phyloP scores from a whole-genome alignment of 2,329 filamentous ascomycete genomes.

The Alternaria sp. region DNA sequence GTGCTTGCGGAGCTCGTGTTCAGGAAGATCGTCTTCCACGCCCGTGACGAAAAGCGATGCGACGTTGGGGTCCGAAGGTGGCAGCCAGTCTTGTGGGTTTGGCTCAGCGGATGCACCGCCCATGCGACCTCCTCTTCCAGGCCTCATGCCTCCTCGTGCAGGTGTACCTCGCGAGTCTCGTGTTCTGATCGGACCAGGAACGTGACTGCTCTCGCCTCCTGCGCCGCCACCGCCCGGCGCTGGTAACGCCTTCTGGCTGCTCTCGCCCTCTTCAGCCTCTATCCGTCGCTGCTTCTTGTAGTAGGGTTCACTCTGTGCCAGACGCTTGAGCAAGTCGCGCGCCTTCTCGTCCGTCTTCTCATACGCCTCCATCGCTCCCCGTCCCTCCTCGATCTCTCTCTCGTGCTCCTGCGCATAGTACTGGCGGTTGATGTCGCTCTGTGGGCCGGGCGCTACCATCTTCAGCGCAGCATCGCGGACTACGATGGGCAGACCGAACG shows the following conservation, averaged over 20 bases:
- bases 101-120: conserved; percentile 75
- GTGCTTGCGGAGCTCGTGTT: conserved; percentile 88
- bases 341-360: conserved; percentile 98
- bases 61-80: conserved; percentile 83
- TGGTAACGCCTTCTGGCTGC: conserved; percentile 55
- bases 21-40: conserved; percentile 93
- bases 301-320: conserved; percentile 94
- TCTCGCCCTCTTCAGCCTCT: conserved; percentile 63
- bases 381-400: conserved; percentile 90
- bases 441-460: conserved; percentile 94
- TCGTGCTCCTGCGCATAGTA: conserved; percentile 99
- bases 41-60: conserved; percentile 95
- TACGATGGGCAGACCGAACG: conserved; percentile 92
- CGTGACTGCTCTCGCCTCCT: conserved; percentile 47
- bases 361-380: conserved; percentile 82
- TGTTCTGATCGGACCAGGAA: conserved; percentile 80
- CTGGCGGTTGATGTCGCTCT: conserved; percentile 92
- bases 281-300: conserved; percentile 86
- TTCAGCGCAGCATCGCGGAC: conserved; percentile 96
- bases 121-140: conserved; percentile 58
- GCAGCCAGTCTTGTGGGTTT: conserved; percentile 83
- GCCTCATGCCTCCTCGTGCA: conserved; percentile 51
- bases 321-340: conserved; percentile 80
- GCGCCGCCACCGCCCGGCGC: conserved; percentile 47
- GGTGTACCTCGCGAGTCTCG: conserved; percentile 61